phyloP scores from a whole-genome alignment of 208 protist species.

The Acanthamoeba lenticulata region DNA sequence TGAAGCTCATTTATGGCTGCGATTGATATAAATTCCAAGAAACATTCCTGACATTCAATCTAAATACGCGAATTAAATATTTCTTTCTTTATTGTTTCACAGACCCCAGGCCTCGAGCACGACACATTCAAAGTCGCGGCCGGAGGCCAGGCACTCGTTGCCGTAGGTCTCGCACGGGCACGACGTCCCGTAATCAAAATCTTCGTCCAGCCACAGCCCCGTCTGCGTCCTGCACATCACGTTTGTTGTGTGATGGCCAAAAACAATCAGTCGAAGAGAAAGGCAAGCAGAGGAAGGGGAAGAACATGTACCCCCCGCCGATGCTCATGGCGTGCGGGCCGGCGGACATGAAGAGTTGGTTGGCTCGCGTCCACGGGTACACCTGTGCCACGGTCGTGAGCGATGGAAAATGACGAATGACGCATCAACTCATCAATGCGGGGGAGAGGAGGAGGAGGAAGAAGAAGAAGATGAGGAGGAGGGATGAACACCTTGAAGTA shows the following conservation, averaged over 20 bases:
- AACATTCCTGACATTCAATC: background rate
- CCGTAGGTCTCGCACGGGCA: slow-evolving; percentile 57
- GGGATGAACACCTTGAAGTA: slow-evolving; percentile 8
- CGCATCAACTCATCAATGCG: background rate
- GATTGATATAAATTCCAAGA: no score
- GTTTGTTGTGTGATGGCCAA: background rate
- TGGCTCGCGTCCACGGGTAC: slow-evolving; percentile 70
- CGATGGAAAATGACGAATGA: background rate
- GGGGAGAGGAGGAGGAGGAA: no score
- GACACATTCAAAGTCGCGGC: slow-evolving; percentile 69
- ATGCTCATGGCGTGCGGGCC: slow-evolving; percentile 62
- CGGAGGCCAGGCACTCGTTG: slow-evolving; percentile 52
- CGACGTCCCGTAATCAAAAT: slow-evolving; percentile 66
- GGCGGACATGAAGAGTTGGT: slow-evolving; percentile 64
- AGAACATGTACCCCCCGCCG: slow-evolving; percentile 69
- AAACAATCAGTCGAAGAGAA: background rate
- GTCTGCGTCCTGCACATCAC: background rate
- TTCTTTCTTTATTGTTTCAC: background rate
- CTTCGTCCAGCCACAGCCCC: slow-evolving; percentile 69
- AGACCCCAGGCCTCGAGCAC: slow-evolving; percentile 75
- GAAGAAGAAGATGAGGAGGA: no score
- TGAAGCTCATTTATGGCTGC: no score
- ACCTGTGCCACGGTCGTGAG: background rate
- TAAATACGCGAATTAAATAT: background rate
- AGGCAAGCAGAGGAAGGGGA: background rate